Conservation (phyloP, 768 basidiomycete species). For the Leccinum subgranulosum region DNA sequence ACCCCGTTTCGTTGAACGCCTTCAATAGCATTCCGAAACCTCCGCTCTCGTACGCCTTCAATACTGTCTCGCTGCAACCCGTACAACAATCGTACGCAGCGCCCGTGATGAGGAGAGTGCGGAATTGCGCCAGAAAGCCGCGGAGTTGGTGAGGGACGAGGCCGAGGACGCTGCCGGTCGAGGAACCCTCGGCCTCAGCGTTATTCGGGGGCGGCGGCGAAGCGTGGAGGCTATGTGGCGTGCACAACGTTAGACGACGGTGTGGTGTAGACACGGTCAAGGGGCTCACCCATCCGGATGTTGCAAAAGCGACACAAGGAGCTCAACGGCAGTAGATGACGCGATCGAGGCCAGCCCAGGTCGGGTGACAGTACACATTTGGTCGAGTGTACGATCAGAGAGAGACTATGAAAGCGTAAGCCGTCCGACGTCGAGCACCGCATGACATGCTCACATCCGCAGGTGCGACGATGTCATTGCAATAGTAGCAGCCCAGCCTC, state of each 20-base stretch:
- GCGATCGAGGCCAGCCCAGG: constrained; percentile 95
- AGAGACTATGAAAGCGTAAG: constrained; percentile 41
- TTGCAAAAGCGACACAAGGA: constrained; percentile 84
- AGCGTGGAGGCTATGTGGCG: constrained; percentile 48
- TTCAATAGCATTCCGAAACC: constrained; percentile 77
- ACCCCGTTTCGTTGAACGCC: constrained; percentile 81
- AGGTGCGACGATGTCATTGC: constrained; percentile 97
- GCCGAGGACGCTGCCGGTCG: constrained; percentile 61
- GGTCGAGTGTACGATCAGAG: constrained; percentile 91
- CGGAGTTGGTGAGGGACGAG: constrained; percentile 92
- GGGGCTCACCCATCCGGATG: constrained; percentile 76
- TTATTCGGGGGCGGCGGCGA: constrained; percentile 59
- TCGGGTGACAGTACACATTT: constrained; percentile 98
- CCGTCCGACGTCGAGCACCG: neutral
- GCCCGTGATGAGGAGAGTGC: constrained; percentile 79
- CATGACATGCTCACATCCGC: constrained; percentile 63
- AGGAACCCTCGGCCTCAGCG: constrained; percentile 8
- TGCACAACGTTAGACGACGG: neutral
- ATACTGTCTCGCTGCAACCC: constrained; percentile 80
- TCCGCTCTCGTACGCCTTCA: constrained; percentile 76
- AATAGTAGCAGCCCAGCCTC: constrained; percentile 91
- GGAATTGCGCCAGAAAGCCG: constrained; percentile 86
- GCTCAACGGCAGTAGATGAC: constrained; percentile 86
- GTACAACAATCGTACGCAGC: constrained; percentile 87
- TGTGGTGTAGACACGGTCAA: neutral